These are phyloP conservation scores for Starmerella asiatica DNA, from an alignment of 805 yeast genomes.

Conservation along the genomic window DNA sequence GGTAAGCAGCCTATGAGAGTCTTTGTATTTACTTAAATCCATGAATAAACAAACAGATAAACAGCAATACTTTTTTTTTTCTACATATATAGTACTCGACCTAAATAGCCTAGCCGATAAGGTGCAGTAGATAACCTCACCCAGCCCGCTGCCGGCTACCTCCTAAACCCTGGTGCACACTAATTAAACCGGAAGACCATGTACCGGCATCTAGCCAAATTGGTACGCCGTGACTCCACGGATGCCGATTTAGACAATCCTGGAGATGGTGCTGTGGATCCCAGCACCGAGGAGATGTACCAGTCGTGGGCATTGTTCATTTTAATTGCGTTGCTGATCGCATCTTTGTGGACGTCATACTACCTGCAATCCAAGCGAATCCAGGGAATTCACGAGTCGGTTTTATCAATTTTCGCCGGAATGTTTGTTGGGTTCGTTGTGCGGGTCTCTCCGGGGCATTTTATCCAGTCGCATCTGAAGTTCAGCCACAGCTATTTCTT, in stretches of 20 bases:
- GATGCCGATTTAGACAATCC: constrained; percentile 29
- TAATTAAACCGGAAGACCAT: no score
- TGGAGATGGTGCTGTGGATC: constrained; percentile 51
- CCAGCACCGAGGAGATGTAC: constrained; percentile 87
- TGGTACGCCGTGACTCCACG: constrained; percentile 26
- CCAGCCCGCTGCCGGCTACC: no score
- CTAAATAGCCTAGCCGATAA: no score
- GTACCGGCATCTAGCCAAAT: background rate
- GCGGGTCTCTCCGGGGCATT: constrained; percentile 87
- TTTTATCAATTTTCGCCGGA: constrained; percentile 87
- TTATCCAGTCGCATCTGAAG: constrained; percentile 91
- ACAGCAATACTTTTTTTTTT: no score
- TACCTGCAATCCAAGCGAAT: constrained; percentile 81
- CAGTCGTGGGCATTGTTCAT: constrained; percentile 96
- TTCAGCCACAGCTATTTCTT: constrained; percentile 90
- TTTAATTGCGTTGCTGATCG: constrained; percentile 58
- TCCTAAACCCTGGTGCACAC: no score
- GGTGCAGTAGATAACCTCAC: no score
- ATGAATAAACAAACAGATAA: no score
- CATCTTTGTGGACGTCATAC: constrained; percentile 91
- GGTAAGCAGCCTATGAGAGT: no score
- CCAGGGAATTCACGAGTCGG: constrained; percentile 96
- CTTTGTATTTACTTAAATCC: no score
- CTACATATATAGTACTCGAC: no score
- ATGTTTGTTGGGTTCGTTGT: constrained; percentile 90